Percentiles rank a stretch among this genome's conserved stretches.
phyloP scores from a whole-genome alignment of 352 stramenopile species.

The Globisporangium perplexum region DNA sequence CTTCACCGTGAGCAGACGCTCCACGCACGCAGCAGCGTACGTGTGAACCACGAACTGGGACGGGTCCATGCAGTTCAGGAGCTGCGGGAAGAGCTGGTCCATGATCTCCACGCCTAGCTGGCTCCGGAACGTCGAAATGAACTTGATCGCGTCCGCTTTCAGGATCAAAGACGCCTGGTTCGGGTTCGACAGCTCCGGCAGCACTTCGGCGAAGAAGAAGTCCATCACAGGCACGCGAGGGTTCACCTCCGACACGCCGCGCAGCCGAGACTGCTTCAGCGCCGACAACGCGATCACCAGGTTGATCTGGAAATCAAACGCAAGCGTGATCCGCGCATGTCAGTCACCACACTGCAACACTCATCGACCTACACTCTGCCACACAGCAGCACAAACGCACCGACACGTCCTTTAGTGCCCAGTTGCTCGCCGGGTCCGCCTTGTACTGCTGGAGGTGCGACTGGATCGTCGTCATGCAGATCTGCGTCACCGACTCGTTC shows the following conservation, averaged over 20 bases:
- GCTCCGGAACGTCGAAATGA: constrained; percentile 97
- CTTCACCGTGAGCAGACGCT: constrained; percentile 96
- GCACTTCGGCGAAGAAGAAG: constrained; percentile 93
- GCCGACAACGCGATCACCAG: constrained; percentile 96
- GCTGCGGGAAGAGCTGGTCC: constrained; percentile 89
- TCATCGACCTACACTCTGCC: neutral
- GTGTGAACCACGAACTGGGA: constrained; percentile 95
- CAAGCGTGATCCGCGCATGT: neutral
- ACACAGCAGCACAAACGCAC: constrained; percentile 65
- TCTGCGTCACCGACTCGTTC: constrained; percentile 90
- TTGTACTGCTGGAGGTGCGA: constrained; percentile 91
- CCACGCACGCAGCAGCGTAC: constrained; percentile 95
- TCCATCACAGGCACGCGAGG: constrained; percentile 94
- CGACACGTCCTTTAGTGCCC: constrained; percentile 95
- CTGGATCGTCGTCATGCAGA: constrained; percentile 90
- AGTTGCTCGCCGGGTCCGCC: constrained; percentile 80
- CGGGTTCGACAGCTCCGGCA: constrained; percentile 89
- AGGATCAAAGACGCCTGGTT: constrained; percentile 90
- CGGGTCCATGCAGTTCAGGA: constrained; percentile 86
- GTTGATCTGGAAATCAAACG: constrained; percentile 52
- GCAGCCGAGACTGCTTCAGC: constrained; percentile 88
- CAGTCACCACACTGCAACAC: neutral
- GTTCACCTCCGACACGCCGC: constrained; percentile 95
- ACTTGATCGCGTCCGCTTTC: constrained; percentile 97
- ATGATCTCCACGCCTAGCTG: constrained; percentile 93